phyloP scores from a whole-genome alignment of 176 grass and related monocot species.

The Saccharum spontaneum region DNA sequence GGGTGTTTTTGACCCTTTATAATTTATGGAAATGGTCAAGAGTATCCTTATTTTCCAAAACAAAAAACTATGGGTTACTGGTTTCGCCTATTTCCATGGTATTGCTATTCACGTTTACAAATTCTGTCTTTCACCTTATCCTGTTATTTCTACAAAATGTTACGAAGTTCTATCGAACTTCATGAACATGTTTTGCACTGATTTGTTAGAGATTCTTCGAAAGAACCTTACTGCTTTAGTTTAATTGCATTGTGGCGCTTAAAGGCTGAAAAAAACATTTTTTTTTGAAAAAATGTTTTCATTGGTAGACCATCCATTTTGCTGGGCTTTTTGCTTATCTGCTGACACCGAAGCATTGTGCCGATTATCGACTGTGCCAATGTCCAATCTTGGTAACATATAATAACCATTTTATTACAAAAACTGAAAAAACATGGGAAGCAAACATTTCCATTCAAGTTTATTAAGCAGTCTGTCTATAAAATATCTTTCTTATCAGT shows the following conservation, averaged over 20 bases:
- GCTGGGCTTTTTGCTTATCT: not conserved
- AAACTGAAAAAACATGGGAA: slow-evolving; percentile 7
- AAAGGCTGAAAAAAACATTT: not conserved
- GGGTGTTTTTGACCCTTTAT: not conserved
- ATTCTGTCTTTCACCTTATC: not conserved
- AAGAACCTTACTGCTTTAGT: not conserved
- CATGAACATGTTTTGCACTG: not conserved
- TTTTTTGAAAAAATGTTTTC: not conserved
- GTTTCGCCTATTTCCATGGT: not conserved
- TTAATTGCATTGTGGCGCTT: not conserved
- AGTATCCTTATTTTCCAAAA: not conserved
- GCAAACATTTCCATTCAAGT: not conserved
- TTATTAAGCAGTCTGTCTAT: not conserved
- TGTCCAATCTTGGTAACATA: not conserved
- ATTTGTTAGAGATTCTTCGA: not conserved
- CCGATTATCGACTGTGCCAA: not conserved
- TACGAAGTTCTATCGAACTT: not conserved
- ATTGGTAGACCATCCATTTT: not conserved
- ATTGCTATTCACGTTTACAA: not conserved
- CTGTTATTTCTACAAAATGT: not conserved
- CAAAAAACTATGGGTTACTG: not conserved
- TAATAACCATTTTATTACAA: not conserved
- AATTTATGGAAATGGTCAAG: not conserved
- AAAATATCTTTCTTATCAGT: no score
- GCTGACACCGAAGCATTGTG: not conserved